Evolutionary conservation across 1,139 yeast genomes (phyloP).

Genomic region (Taphrina communis): DNA sequence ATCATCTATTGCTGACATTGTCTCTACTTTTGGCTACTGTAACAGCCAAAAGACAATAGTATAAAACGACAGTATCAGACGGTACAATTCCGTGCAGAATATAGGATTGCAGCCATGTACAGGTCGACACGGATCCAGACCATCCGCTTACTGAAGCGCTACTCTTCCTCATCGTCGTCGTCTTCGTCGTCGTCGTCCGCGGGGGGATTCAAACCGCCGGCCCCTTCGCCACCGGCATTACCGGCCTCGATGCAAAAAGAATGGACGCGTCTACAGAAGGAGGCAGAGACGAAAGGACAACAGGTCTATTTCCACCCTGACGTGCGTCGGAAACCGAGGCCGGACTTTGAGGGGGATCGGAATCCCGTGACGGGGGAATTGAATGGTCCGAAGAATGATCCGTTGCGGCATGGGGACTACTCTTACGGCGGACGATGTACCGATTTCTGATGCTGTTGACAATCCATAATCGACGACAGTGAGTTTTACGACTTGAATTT

Average conservation of each 20-base stretch:
- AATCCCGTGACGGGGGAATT: slow-evolving; percentile 84
- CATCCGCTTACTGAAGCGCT: no score
- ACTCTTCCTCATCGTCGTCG: not conserved
- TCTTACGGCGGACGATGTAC: slow-evolving; percentile 95
- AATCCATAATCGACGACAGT: no score
- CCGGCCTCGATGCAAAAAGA: slow-evolving; percentile 90
- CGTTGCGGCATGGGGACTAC: slow-evolving; percentile 90
- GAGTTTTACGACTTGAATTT: no score
- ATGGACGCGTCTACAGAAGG: slow-evolving; percentile 80
- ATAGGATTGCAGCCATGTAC: no score
- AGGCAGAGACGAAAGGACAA: slow-evolving; percentile 60
- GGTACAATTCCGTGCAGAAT: no score
- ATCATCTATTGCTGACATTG: not conserved
- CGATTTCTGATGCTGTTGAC: slow-evolving; percentile 68
- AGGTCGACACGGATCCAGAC: no score
- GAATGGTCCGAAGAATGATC: slow-evolving; percentile 99
- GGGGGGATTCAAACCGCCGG: slow-evolving; percentile 44
- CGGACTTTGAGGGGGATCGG: slow-evolving; percentile 93
- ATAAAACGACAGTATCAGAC: no score
- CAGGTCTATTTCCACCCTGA: slow-evolving; percentile 73
- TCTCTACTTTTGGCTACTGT: not conserved
- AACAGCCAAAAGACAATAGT: no score
- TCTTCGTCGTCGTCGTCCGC: not conserved
- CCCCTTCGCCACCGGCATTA: slow-evolving; percentile 82
- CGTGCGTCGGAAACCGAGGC: slow-evolving; percentile 70